These are phyloP conservation scores for Mortierella sp. DNA, from an alignment of 371 early-diverging fungal species.

Conservation along the genomic window DNA sequence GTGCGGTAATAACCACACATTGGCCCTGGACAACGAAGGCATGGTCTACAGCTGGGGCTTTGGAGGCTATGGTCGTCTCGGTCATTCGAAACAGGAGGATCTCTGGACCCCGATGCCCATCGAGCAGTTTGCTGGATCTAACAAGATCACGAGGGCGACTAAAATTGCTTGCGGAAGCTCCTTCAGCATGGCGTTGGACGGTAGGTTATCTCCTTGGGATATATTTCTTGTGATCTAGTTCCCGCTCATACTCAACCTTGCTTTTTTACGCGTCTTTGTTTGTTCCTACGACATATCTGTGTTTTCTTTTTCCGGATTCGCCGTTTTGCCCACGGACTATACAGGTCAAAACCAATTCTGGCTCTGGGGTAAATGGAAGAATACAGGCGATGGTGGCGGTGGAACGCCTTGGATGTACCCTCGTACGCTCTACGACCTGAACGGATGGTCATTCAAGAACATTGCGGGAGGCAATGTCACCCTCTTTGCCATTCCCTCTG, in stretches of 20 bases:
- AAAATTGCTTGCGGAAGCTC: constrained; percentile 58
- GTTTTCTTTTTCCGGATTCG: neutral
- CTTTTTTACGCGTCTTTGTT: too few species aligned
- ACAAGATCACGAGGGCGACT: constrained; percentile 41
- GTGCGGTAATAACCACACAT: constrained; percentile 68
- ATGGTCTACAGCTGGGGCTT: constrained; percentile 68
- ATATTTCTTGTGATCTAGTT: neutral
- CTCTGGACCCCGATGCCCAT: constrained; percentile 54
- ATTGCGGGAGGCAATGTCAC: constrained; percentile 57
- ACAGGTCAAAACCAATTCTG: constrained; percentile 51
- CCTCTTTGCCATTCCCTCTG: constrained; percentile 47
- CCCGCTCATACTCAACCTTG: neutral
- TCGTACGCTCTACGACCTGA: constrained; percentile 56
- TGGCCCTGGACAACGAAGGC: constrained; percentile 60
- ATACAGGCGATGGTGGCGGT: constrained; percentile 61
- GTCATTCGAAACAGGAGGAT: constrained; percentile 59
- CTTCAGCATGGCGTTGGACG: constrained; percentile 60
- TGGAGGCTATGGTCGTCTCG: constrained; percentile 68
- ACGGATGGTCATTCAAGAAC: constrained; percentile 56
- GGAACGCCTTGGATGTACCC: constrained; percentile 64
- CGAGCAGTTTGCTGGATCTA: constrained; percentile 53
- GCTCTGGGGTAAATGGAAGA: constrained; percentile 65
- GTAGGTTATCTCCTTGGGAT: constrained; percentile 9
- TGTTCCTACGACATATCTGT: neutral
- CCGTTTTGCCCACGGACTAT: neutral